These are phyloP conservation scores for Chaetoscypha palmicola DNA, from an alignment of 2,329 filamentous ascomycete species.

Conservation along the genomic window DNA sequence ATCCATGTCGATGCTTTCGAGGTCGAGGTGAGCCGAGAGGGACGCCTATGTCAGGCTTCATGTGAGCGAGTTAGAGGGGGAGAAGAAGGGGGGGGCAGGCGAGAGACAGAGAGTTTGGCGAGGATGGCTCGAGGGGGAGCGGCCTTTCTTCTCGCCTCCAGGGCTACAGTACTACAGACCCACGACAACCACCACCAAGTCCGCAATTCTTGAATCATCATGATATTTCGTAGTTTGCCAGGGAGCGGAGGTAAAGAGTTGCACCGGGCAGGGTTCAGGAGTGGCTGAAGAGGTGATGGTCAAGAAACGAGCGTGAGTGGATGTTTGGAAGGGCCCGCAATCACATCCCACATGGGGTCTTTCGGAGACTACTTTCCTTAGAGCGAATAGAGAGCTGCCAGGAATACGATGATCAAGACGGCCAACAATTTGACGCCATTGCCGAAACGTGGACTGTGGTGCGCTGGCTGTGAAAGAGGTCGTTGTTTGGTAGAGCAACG, in stretches of 20 bases:
- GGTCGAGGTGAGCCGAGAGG: neutral
- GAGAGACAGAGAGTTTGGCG: no score
- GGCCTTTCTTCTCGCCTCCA: no score
- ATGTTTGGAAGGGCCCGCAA: constrained; percentile 9
- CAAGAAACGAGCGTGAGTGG: constrained; percentile 1
- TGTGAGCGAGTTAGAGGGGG: no score
- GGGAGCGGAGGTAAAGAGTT: neutral
- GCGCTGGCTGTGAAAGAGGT: constrained; percentile 8
- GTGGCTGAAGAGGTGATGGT: neutral
- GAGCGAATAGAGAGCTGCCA: neutral
- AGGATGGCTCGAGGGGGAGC: no score
- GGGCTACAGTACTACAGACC: neutral
- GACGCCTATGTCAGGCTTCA: neutral
- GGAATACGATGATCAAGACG: neutral
- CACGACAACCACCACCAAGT: neutral
- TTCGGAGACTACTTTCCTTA: constrained; percentile 7
- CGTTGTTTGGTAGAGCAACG: no score
- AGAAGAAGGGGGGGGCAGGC: no score
- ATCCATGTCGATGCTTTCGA: neutral
- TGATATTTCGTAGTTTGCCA: neutral
- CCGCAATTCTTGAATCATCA: neutral
- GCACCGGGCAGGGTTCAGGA: neutral
- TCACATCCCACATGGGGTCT: neutral
- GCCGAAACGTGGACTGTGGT: constrained; percentile 17
- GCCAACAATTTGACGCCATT: constrained; percentile 14